Conservation (phyloP, 1,284 basidiomycete genomes). For the Trichosporon sp. region DNA sequence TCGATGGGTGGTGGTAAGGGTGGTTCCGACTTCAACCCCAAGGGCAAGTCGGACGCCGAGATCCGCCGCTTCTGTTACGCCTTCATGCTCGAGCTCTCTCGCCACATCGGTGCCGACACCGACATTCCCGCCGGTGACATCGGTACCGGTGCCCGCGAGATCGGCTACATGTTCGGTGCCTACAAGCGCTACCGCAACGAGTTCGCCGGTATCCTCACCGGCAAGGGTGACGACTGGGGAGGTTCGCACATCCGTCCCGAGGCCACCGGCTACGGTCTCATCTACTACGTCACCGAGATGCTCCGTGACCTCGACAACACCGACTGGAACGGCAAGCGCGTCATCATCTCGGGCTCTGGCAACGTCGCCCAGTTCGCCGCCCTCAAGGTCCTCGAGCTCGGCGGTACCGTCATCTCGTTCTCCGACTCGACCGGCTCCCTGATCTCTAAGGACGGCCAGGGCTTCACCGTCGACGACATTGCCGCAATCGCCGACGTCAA, state of each 20-base stretch:
- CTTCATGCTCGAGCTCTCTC: slow-evolving; percentile 69
- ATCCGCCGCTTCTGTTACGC: slow-evolving; percentile 65
- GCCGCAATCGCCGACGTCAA: slow-evolving; percentile 61
- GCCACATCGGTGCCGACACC: slow-evolving; percentile 68
- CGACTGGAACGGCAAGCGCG: slow-evolving; percentile 57
- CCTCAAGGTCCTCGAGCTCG: slow-evolving; percentile 73
- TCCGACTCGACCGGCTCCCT: slow-evolving; percentile 73
- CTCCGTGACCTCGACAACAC: slow-evolving; percentile 50
- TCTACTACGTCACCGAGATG: slow-evolving; percentile 68
- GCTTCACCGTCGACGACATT: slow-evolving; percentile 61
- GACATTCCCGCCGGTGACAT: slow-evolving; percentile 79
- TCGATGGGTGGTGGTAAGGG: slow-evolving; percentile 72
- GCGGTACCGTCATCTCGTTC: slow-evolving; percentile 68
- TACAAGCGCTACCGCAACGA: slow-evolving; percentile 73
- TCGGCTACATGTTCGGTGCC: slow-evolving; percentile 66
- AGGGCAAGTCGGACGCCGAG: slow-evolving; percentile 72
- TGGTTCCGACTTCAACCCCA: slow-evolving; percentile 71
- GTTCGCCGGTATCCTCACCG: slow-evolving; percentile 71
- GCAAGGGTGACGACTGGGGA: slow-evolving; percentile 70
- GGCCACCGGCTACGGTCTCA: slow-evolving; percentile 67
- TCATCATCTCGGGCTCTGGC: slow-evolving; percentile 69
- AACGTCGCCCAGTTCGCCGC: slow-evolving; percentile 75
- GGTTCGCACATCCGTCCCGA: slow-evolving; percentile 69
- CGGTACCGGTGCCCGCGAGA: slow-evolving; percentile 64
- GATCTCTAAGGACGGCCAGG: slow-evolving; percentile 55